Percentiles rank a stretch among this genome's conserved stretches.
phyloP scores from a whole-genome alignment of 495 filamentous ascomycete genomes.

The Aspergillus avenaceus region DNA sequence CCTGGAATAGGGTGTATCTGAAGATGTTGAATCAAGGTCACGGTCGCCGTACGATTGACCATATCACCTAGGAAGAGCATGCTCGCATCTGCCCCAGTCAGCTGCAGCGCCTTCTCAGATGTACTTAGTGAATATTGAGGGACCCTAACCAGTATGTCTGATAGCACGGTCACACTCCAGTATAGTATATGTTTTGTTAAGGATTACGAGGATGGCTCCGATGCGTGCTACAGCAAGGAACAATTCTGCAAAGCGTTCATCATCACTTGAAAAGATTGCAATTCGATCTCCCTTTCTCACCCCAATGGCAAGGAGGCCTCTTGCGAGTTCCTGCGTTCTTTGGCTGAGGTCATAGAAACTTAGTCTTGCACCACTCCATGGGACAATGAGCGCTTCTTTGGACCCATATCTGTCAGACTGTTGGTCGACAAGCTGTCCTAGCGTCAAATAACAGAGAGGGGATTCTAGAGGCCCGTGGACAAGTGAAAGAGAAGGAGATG shows the following conservation, averaged over 20 bases:
- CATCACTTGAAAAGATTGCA: slow-evolving; percentile 51
- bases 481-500: background rate
- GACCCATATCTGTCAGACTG: background rate
- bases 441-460: background rate
- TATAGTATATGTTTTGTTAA: slow-evolving; percentile 56
- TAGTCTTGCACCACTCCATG: background rate
- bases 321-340: background rate
- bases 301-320: background rate
- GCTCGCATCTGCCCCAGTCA: background rate
- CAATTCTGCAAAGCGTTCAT: slow-evolving; percentile 50
- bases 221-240: slow-evolving; percentile 52
- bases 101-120: background rate
- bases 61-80: background rate
- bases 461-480: background rate
- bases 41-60: background rate
- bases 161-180: slow-evolving; percentile 46
- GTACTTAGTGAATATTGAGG: background rate
- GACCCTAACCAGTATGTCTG: slow-evolving; percentile 40
- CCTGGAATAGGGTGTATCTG: background rate
- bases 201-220: slow-evolving; percentile 50
- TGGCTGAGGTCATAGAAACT: background rate
- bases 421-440: background rate
- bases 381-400: background rate
- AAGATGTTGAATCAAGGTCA: background rate
- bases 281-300: background rate